Conservation (phyloP, 345 rosid genomes). For the Eutrema japonicum region DNA sequence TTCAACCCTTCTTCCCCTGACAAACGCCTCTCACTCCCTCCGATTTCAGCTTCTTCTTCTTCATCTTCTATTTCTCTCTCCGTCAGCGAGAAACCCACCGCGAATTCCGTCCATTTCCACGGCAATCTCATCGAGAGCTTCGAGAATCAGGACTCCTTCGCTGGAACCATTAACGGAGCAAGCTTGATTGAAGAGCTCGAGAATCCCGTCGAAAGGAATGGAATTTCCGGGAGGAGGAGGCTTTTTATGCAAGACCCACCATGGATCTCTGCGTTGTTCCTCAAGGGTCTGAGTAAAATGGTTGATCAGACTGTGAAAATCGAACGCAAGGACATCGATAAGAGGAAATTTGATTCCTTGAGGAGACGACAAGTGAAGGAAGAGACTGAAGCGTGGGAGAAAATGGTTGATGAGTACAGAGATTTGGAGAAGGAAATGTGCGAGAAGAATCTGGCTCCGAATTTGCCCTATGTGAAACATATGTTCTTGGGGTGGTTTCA, state of each 20-base stretch:
- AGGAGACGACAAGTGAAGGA: slow-evolving; percentile 81
- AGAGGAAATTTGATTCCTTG: slow-evolving; percentile 60
- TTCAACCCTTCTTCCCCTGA: slow-evolving; percentile 3
- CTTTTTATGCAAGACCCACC: slow-evolving; percentile 75
- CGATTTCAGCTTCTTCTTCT: slow-evolving; percentile 40
- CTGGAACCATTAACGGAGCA: slow-evolving; percentile 36
- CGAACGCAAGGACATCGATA: slow-evolving; percentile 60
- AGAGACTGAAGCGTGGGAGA: slow-evolving; percentile 97
- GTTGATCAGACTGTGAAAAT: slow-evolving; percentile 51
- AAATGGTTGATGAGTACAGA: slow-evolving; percentile 74
- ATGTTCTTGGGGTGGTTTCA: slow-evolving; percentile 93
- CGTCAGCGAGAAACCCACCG: slow-evolving; percentile 38
- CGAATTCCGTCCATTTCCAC: slow-evolving; percentile 44
- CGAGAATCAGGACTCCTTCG: slow-evolving; percentile 46
- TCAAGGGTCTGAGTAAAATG: slow-evolving; percentile 59
- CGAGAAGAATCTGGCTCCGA: slow-evolving; percentile 77
- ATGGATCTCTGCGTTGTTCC: slow-evolving; percentile 75
- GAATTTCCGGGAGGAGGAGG: slow-evolving; percentile 40
- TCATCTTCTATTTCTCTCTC: slow-evolving; percentile 51
- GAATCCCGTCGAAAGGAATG: slow-evolving; percentile 46
- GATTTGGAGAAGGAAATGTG: slow-evolving; percentile 78
- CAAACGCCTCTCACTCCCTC: slow-evolving; percentile 25
- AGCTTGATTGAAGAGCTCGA: slow-evolving; percentile 43
- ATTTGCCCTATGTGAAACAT: slow-evolving; percentile 77
- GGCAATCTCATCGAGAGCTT: slow-evolving; percentile 53